Percentiles rank a stretch among this genome's conserved stretches.
Conservation (phyloP, 2,329 filamentous ascomycete species). For the Dendrostoma leiphaemia region DNA sequence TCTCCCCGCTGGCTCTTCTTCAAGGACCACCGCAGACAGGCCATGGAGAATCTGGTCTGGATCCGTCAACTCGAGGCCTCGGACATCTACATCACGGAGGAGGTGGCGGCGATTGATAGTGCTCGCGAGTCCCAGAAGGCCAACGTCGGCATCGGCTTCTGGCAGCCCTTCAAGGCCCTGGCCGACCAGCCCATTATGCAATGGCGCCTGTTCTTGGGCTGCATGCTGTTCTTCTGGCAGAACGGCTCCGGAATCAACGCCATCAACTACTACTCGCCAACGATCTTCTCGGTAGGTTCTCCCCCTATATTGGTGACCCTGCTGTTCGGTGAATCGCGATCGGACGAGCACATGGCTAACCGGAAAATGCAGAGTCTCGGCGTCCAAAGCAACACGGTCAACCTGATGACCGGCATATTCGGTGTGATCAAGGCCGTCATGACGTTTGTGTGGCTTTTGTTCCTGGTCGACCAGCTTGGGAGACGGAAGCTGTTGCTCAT, state of each 20-base stretch:
- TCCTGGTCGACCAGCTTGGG: slow-evolving; percentile 62
- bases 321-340: slow-evolving; percentile 62
- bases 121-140: slow-evolving; percentile 46
- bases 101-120: slow-evolving; percentile 56
- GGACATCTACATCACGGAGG: slow-evolving; percentile 61
- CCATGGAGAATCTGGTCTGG: slow-evolving; percentile 50
- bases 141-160: slow-evolving; percentile 57
- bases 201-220: slow-evolving; percentile 61
- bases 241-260: slow-evolving; percentile 51
- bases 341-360: slow-evolving; percentile 66
- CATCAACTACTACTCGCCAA: slow-evolving; percentile 42
- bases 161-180: slow-evolving; percentile 55
- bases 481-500: slow-evolving; percentile 60
- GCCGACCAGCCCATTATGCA: slow-evolving; percentile 46
- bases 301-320: slow-evolving; percentile 55
- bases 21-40: slow-evolving; percentile 49
- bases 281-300: slow-evolving; percentile 46
- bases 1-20: slow-evolving; percentile 60
- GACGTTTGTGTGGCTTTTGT: slow-evolving; percentile 68
- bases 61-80: slow-evolving; percentile 48
- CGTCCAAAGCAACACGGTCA: slow-evolving; percentile 41
- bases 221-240: slow-evolving; percentile 66
- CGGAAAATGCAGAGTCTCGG: slow-evolving; percentile 60
- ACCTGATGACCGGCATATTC: slow-evolving; percentile 70
- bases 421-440: slow-evolving; percentile 71